A percentile compares a stretch with the other conserved stretches of the same genome.
Conservation (phyloP, 1,139 yeast genomes). For the Sugiyamaella paludigena region DNA sequence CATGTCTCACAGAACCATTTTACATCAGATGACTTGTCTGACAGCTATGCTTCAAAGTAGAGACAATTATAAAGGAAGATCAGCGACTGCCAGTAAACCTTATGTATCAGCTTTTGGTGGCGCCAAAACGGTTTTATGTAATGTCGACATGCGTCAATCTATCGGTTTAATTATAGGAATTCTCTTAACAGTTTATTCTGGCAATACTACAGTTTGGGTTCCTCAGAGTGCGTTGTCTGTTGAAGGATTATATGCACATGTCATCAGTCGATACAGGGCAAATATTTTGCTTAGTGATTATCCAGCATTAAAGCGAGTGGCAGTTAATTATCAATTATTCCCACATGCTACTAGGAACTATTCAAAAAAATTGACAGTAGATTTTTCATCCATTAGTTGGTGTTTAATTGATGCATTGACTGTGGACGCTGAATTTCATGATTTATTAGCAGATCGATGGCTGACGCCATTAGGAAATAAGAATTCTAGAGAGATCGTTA, state of each 20-base stretch:
- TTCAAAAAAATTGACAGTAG: slow-evolving; percentile 74
- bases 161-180: slow-evolving; percentile 84
- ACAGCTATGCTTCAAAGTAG: slow-evolving; percentile 53
- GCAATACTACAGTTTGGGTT: slow-evolving; percentile 78
- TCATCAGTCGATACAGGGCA: slow-evolving; percentile 68
- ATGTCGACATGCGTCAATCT: slow-evolving; percentile 81
- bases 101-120: slow-evolving; percentile 2
- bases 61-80: slow-evolving; percentile 44
- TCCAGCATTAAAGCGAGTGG: slow-evolving; percentile 86
- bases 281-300: slow-evolving; percentile 80
- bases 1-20: slow-evolving; percentile 79
- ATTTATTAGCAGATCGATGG: slow-evolving; percentile 88
- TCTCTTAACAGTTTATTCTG: slow-evolving; percentile 77
- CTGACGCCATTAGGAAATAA: slow-evolving; percentile 84
- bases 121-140: slow-evolving; percentile 51
- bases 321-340: slow-evolving; percentile 86
- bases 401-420: slow-evolving; percentile 88
- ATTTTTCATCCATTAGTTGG: slow-evolving; percentile 79
- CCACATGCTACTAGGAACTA: slow-evolving; percentile 82
- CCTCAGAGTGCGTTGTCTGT: slow-evolving; percentile 72
- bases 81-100: slow-evolving; percentile 8
- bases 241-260: slow-evolving; percentile 85
- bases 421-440: slow-evolving; percentile 91
- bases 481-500: slow-evolving; percentile 71
- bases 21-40: slow-evolving; percentile 82